Evolutionary conservation across 2,329 filamentous ascomycete species (phyloP), one percentile per base, ranked within the genome.

Genomic region (Aspergillus novofumigatus): DNA sequence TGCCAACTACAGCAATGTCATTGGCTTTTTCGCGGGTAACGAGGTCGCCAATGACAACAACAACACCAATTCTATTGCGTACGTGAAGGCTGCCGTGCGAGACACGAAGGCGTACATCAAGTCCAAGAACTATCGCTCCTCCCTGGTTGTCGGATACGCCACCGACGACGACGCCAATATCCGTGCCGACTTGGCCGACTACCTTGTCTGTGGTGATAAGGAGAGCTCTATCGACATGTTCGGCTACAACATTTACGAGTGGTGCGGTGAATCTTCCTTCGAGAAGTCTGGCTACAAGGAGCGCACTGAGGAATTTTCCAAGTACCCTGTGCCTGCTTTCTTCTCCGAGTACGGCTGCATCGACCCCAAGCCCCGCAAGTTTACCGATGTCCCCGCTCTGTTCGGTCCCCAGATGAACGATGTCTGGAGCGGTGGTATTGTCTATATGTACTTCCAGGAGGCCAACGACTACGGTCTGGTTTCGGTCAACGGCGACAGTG

Each of bases 171-270:
- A 97, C 75, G 83, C 86, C 44, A 82, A 85, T 23, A 95, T 96
- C 67, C 90, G 94, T 75, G 82, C 82, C 63, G 81, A 91, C 69
- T 86, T 97, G 70, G 90, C 91, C 65, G 80, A 91, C 72, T 99
- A 96, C 84, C 97, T 99, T 80, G 92, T 96, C 83, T 99, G 94
- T 72, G 90, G 92, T 56, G 64, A 70, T 59, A 75, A 85, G 59
- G 78, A 80, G 8, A 77, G 78, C 70, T 75, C 89, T 59, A 96
- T 97, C 64, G 94, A 99, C 78, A 97, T 95, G 82, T 99, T 92
- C 90, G 94, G 94, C 58, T 97, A 97, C 88, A 99, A 99, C 83
- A 96, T 97, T 79, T 99, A 99, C 84, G 96, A 92, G 53, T 99
- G 94, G 94, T 99, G 94, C 75, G 94, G 93, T 66, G 76, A 92